Conservation (phyloP, 2,329 filamentous ascomycete genomes). For the Botrytis deweyae region DNA sequence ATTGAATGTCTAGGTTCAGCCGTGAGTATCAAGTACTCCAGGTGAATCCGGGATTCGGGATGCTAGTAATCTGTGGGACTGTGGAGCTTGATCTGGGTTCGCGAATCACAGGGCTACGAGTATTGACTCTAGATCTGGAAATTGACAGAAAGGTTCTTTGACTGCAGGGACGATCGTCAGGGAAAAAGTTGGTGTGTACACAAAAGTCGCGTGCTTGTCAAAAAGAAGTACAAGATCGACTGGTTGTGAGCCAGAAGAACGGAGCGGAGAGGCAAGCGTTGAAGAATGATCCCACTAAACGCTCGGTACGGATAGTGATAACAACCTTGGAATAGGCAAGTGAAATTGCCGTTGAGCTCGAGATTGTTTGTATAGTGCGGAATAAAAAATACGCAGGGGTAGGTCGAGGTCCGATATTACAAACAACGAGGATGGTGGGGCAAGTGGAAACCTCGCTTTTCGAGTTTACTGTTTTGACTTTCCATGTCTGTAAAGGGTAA, state of each 20-base stretch:
- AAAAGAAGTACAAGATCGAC: conserved; percentile 25
- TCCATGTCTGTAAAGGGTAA: conserved; percentile 18
- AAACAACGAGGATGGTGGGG: conserved; percentile 24
- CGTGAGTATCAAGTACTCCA: conserved; percentile 29
- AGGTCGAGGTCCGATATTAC: conserved; percentile 26
- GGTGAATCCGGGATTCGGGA: conserved; percentile 30
- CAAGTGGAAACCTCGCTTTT: conserved; percentile 19
- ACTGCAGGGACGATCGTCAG: conserved; percentile 35
- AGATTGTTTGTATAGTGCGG: conserved; percentile 21
- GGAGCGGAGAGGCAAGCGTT: conserved; percentile 25
- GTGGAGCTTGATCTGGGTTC: conserved; percentile 31
- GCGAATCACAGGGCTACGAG: conserved; percentile 35
- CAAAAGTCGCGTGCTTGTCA: conserved; percentile 28
- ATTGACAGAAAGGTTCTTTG: conserved; percentile 26
- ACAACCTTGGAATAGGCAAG: conserved; percentile 25
- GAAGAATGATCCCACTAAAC: conserved; percentile 25
- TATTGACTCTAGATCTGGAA: conserved; percentile 32
- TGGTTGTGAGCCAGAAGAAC: conserved; percentile 25
- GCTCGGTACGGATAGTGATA: conserved; percentile 24
- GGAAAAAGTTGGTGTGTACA: conserved; percentile 26
- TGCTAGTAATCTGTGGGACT: conserved; percentile 29
- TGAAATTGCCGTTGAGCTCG: conserved; percentile 24
- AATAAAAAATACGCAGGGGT: conserved; percentile 16
- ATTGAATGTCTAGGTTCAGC: conserved; percentile 21
- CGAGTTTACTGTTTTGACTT: conserved; percentile 17